Evolutionary conservation across 2,329 filamentous ascomycete species (phyloP), one percentile per base, ranked within the genome.

Genomic region (Helicocarpus griseus): DNA sequence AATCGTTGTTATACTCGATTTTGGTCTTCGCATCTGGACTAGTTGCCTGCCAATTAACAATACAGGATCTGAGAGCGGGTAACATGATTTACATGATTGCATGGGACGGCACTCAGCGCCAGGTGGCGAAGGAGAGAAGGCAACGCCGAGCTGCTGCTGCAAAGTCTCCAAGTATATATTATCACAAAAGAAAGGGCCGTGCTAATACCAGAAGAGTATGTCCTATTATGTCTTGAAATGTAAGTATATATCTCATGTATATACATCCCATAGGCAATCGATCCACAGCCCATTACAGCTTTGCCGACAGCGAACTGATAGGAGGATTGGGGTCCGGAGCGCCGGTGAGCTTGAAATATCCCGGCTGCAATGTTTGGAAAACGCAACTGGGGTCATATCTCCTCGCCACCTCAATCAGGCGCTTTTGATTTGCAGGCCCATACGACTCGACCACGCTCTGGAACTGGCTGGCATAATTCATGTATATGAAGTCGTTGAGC

Each of bases 381-480:
- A 73, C 62, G 1, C 60, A 57, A 2, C 54, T 55, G 0, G 70
- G 68, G 60, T 74, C 71, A 54, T 72, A 73, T 52, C 61, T 65
- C 33, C 52, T 52, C 14, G 65, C 63, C 8, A 72, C 57, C 3
- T 52, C 52, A 51, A 61, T 53, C 60, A 74, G 48, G 46, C 55
- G 63, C 24, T 57, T 49, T 35, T 64, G 56, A 46, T 70, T 75
- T 7, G 53, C 58, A n/a, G 53, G 41, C 1, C 73, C 72, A 53
- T 75, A 77, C 29, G 68, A 66, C 4, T 59, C 52, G 36, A 76
- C 57, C 1, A 70, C 65, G 54, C 69, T 65, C 56, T 77, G 71
- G 51, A 62, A 70, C 59, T 65, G 62, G 49, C 64, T 65, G 5
- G 73, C 73, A 53, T 76, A 75, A 57, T 76, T 77, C 67, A 75